These are phyloP conservation scores for Allomyces javanicus DNA, from an alignment of 192 early-diverging fungal genomes.

Conservation along the genomic window DNA sequence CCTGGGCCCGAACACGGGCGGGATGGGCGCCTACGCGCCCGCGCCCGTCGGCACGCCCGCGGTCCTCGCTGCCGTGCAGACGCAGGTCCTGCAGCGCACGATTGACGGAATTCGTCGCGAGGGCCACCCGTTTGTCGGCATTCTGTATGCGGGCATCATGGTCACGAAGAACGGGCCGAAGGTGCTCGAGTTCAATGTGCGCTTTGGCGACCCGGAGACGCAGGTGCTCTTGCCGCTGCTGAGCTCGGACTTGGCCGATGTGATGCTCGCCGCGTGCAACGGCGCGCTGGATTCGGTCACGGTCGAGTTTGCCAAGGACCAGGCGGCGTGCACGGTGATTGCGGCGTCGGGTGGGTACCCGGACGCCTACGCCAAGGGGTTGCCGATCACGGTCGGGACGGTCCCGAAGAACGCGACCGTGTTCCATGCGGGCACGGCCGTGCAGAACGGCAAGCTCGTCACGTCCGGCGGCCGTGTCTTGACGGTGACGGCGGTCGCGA, in stretches of 20 bases:
- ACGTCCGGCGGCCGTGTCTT: slow-evolving; percentile 91
- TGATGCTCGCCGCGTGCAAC: slow-evolving; percentile 41
- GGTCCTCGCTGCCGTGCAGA: slow-evolving; percentile 47
- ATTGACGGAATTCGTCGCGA: slow-evolving; percentile 92
- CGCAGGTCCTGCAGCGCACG: slow-evolving; percentile 69
- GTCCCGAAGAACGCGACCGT: slow-evolving; percentile 21
- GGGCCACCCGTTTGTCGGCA: slow-evolving; percentile 81
- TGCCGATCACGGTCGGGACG: slow-evolving; percentile 41
- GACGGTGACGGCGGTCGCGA: slow-evolving; percentile 66
- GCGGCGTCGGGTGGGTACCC: slow-evolving; percentile 87
- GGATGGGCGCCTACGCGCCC: slow-evolving; percentile 97
- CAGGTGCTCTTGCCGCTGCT: slow-evolving; percentile 85
- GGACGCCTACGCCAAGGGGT: slow-evolving; percentile 62
- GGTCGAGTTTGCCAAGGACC: slow-evolving; percentile 47
- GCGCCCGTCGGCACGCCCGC: slow-evolving; percentile 73
- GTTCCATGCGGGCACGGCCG: slow-evolving; percentile 84
- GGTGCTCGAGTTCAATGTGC: slow-evolving; percentile 93
- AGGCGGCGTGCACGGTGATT: slow-evolving; percentile 71
- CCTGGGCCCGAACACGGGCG: slow-evolving; percentile 87
- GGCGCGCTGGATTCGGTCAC: slow-evolving; percentile 75
- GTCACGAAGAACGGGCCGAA: slow-evolving; percentile 75
- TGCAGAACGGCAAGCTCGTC: slow-evolving; percentile 34
- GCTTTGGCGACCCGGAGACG: slow-evolving; percentile 97
- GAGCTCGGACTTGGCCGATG: slow-evolving; percentile 62
- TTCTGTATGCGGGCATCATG: slow-evolving; percentile 94